A percentile compares a stretch with the other conserved stretches of the same genome.
Evolutionary conservation across 257 asterid genomes (phyloP).

Genomic region (Penstemon eatonii): DNA sequence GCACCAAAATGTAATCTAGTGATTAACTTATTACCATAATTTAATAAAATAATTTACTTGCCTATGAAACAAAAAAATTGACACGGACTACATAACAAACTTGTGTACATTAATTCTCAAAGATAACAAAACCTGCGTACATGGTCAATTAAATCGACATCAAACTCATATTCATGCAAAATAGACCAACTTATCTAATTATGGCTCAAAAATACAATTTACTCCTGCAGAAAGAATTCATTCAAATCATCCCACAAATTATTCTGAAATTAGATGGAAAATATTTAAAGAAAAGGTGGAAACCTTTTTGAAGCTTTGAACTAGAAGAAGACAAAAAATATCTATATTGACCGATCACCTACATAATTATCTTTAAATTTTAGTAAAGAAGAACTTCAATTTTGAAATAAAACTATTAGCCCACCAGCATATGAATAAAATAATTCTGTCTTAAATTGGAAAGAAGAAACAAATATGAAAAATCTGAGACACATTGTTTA

Average conservation of each 20-base stretch:
- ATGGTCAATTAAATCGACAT: constrained; percentile 12
- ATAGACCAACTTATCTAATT: not conserved
- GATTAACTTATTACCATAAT: too few species aligned
- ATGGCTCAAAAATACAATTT: constrained; percentile 1
- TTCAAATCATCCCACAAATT: not conserved
- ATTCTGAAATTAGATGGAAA: constrained; percentile 1
- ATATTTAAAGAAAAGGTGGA: not conserved
- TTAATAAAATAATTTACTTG: too few species aligned
- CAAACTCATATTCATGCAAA: constrained; percentile 7
- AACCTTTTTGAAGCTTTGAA: not conserved
- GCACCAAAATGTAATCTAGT: not conserved
- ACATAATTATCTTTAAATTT: not conserved
- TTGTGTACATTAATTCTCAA: too few species aligned
- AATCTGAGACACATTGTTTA: not conserved
- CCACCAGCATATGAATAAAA: not conserved
- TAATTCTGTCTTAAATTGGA: not conserved
- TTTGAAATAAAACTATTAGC: not conserved
- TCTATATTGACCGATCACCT: not conserved
- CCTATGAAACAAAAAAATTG: too few species aligned
- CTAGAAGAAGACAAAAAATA: not conserved
- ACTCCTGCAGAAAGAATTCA: constrained; percentile 1
- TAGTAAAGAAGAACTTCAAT: not conserved
- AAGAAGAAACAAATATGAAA: constrained; percentile 7
- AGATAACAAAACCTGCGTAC: constrained; percentile 2
- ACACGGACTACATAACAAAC: too few species aligned